These are phyloP conservation scores for Quercus parvula DNA, from an alignment of 306 rosid genomes.

Conservation along the genomic window DNA sequence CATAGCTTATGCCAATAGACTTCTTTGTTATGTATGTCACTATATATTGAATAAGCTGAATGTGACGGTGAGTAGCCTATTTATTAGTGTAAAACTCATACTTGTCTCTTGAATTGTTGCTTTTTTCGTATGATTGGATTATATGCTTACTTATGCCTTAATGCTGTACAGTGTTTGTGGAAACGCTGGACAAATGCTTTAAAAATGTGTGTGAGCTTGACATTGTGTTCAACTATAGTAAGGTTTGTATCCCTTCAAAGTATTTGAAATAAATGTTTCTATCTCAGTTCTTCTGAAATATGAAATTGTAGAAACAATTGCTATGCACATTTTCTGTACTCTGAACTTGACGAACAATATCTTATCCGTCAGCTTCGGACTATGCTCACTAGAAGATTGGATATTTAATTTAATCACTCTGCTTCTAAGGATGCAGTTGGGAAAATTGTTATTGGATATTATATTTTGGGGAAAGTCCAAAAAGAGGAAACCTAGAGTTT, in stretches of 20 bases:
- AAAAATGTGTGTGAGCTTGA: slow-evolving; percentile 95
- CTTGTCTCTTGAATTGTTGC: slow-evolving; percentile 4
- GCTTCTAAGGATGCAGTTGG: not conserved
- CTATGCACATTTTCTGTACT: not conserved
- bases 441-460: not conserved
- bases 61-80: not conserved
- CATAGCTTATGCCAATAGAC: not conserved
- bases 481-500: too few species aligned
- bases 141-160: slow-evolving; percentile 28
- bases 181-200: slow-evolving; percentile 96
- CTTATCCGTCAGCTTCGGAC: not conserved
- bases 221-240: slow-evolving; percentile 85
- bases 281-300: too few species aligned
- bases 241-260: slow-evolving; percentile 41
- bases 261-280: not conserved
- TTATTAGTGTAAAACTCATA: not conserved
- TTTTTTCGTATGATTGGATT: not conserved
- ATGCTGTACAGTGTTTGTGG: slow-evolving; percentile 79
- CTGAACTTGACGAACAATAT: not conserved
- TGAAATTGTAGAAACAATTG: not conserved
- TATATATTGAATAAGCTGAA: not conserved
- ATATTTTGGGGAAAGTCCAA: too few species aligned
- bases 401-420: not conserved
- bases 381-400: not conserved
- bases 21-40: not conserved